phyloP scores from a whole-genome alignment of 2,329 filamentous ascomycete species.

The Amauroascus verrucosus region DNA sequence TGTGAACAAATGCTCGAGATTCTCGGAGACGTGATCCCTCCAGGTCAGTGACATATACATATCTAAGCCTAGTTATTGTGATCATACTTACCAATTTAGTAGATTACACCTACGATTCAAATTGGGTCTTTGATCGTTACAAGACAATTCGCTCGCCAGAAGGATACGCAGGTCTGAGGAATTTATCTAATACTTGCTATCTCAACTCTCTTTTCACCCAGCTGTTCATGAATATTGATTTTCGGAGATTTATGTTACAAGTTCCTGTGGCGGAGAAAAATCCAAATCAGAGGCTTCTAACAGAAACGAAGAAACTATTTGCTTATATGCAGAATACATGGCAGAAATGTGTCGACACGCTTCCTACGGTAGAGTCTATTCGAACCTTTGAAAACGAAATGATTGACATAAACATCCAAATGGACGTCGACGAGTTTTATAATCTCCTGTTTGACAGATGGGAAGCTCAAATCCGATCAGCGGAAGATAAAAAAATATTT shows the following conservation, averaged over 20 bases:
- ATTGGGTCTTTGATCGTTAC: conserved; percentile 52
- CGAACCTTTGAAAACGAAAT: conserved; percentile 69
- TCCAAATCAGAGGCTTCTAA: conserved; percentile 56
- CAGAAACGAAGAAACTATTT: conserved; percentile 72
- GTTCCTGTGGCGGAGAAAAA: conserved; percentile 47
- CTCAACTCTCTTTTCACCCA: conserved; percentile 91
- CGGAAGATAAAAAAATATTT: conserved; percentile 60
- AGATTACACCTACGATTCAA: conserved; percentile 53
- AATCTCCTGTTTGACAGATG: conserved; percentile 85
- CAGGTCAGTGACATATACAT: conserved; percentile 34
- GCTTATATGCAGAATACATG: conserved; percentile 75
- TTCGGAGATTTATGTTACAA: conserved; percentile 71
- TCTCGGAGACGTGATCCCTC: conserved; percentile 43
- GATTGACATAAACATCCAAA: conserved; percentile 82
- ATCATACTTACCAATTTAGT: conserved; percentile 27
- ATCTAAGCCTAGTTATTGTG: conserved; percentile 18
- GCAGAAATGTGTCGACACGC: conserved; percentile 62
- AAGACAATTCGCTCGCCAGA: conserved; percentile 63
- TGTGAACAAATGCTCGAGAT: conserved; percentile 45
- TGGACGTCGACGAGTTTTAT: conserved; percentile 98
- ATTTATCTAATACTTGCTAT: conserved; percentile 94
- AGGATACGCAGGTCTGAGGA: conserved; percentile 81
- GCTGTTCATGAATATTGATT: conserved; percentile 87
- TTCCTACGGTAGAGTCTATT: conserved; percentile 61
- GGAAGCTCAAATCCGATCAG: conserved; percentile 65